A percentile compares a stretch with the other conserved stretches of the same genome.
Evolutionary conservation across 2,329 filamentous ascomycete genomes (phyloP).

Genomic region (Paecilomyces niveus): DNA sequence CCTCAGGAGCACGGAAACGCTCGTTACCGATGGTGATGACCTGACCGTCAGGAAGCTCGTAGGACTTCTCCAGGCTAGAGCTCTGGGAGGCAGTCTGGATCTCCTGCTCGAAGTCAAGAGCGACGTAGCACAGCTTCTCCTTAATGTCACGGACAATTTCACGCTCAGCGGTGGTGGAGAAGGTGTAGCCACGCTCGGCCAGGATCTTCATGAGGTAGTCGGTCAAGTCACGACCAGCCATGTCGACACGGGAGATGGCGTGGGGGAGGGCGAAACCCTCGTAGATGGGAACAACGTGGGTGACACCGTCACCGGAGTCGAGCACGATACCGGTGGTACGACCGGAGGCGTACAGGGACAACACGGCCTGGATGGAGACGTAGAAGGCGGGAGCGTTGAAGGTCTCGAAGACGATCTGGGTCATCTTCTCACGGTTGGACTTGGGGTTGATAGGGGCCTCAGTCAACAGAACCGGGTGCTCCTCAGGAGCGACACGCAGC

Average conservation of each 20-base stretch:
- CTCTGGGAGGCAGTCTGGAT: constrained; percentile 99
- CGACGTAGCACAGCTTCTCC: constrained; percentile 99
- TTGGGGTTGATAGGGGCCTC: constrained; percentile 99
- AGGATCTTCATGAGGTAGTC: constrained; percentile 99
- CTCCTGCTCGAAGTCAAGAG: constrained; percentile 99
- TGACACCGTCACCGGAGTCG: constrained; percentile 99
- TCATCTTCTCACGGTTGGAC: constrained; percentile 99
- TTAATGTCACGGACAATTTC: constrained; percentile 99
- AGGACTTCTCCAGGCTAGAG: constrained; percentile 98
- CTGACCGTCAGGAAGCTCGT: constrained; percentile 98
- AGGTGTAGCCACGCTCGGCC: constrained; percentile 97
- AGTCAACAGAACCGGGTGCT: constrained; percentile 98
- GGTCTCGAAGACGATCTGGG: constrained; percentile 99
- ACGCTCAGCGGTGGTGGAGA: constrained; percentile 99
- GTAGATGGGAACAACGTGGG: constrained; percentile 99
- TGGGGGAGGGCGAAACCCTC: constrained; percentile 99
- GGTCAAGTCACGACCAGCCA: constrained; percentile 99
- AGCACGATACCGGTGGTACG: constrained; percentile 99
- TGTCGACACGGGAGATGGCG: constrained; percentile 99
- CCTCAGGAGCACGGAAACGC: constrained; percentile 99
- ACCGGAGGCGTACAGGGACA: constrained; percentile 98
- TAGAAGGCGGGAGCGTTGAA: constrained; percentile 99
- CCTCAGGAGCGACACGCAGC: constrained; percentile 98
- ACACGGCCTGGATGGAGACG: constrained; percentile 99
- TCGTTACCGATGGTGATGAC: constrained; percentile 99